These are phyloP conservation scores for Suillus paluster DNA, from an alignment of 768 basidiomycete species.

Conservation along the genomic window DNA sequence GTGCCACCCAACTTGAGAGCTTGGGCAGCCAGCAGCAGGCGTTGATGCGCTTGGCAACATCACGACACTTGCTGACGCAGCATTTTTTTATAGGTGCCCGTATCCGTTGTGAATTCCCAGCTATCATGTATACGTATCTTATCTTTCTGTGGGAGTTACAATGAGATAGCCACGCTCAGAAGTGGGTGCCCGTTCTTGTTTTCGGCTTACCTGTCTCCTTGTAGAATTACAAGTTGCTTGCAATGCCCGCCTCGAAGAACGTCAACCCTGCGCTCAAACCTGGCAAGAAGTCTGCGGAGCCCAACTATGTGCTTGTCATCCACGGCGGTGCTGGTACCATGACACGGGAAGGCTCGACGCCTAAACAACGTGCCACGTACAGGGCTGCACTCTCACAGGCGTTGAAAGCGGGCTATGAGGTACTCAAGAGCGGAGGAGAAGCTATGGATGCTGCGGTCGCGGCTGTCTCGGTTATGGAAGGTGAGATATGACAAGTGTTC, in stretches of 20 bases:
- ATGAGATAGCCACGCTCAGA: too few species aligned
- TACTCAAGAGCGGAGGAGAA: conserved; percentile 71
- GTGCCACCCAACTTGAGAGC: too few species aligned
- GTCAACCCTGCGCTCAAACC: neutral
- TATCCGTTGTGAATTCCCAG: too few species aligned
- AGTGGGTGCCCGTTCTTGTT: neutral
- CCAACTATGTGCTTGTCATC: conserved; percentile 58
- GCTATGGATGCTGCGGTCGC: conserved; percentile 84
- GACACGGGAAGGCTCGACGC: conserved; percentile 57
- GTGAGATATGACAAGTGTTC: conserved; percentile 36
- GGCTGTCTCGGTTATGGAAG: conserved; percentile 76
- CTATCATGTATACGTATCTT: too few species aligned
- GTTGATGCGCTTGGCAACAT: too few species aligned
- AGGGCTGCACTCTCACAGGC: conserved; percentile 57
- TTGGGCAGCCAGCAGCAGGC: too few species aligned
- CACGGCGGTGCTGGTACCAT: conserved; percentile 85
- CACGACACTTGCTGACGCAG: too few species aligned
- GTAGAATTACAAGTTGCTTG: neutral
- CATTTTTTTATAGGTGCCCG: too few species aligned
- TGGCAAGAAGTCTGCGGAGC: conserved; percentile 10
- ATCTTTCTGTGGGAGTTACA: too few species aligned
- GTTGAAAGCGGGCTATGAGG: conserved; percentile 61
- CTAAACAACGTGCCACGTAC: conserved; percentile 62
- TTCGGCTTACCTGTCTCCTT: neutral
- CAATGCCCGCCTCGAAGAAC: conserved; percentile 5